Evolutionary conservation across 805 yeast species (phyloP).

Genomic region (Pichia scutulata): DNA sequence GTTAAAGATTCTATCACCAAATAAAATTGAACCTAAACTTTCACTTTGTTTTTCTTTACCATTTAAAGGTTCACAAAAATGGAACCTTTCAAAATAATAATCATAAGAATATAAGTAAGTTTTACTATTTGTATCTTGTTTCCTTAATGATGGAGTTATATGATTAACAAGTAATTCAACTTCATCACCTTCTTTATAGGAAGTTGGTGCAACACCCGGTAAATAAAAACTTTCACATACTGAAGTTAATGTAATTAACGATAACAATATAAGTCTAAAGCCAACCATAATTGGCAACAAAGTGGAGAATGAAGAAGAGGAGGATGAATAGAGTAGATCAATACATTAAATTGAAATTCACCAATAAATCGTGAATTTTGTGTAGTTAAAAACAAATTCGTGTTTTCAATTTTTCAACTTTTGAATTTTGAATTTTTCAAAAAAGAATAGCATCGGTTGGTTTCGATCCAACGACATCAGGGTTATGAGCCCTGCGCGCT

Average conservation of each 20-base stretch:
- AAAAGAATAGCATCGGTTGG: constrained; percentile 78
- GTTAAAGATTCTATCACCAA: constrained; percentile 92
- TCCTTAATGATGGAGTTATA: constrained; percentile 65
- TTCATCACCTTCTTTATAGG: constrained; percentile 63
- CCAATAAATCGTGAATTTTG: no score
- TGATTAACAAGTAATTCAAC: constrained; percentile 84
- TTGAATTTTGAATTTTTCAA: constrained; percentile 12
- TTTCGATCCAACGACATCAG: constrained; percentile 97
- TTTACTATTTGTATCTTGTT: constrained; percentile 35
- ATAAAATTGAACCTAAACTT: constrained; percentile 84
- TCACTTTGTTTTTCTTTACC: constrained; percentile 73
- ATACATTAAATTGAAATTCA: no score
- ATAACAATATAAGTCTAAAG: not conserved
- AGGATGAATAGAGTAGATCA: not conserved
- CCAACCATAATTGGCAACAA: not conserved
- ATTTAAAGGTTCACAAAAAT: constrained; percentile 70
- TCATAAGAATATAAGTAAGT: constrained; percentile 67
- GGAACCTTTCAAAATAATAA: constrained; percentile 76
- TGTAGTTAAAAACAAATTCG: not conserved
- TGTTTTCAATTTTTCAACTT: not conserved
- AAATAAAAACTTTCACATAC: constrained; percentile 50
- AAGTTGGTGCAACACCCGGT: constrained; percentile 95
- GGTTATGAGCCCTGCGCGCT: constrained; percentile 99
- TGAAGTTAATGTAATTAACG: not conserved
- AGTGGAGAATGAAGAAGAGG: not conserved